A percentile compares a stretch with the other conserved stretches of the same genome.
Evolutionary conservation across 2,329 filamentous ascomycete genomes (phyloP).

Genomic region (Pseudocercospora eumusae): DNA sequence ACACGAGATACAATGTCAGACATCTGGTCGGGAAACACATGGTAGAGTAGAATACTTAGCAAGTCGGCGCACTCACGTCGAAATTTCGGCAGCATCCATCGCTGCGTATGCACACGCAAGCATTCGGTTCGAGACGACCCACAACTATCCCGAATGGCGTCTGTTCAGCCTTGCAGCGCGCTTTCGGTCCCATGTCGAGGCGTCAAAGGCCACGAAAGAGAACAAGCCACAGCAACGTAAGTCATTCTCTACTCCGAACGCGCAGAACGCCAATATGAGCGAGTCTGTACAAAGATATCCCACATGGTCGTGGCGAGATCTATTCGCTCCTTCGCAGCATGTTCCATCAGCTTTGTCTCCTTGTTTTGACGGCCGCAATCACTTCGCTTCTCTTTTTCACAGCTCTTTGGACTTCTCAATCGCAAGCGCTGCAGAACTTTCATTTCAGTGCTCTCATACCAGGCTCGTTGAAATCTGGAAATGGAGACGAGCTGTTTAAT

Average conservation of each 20-base stretch:
- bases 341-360: slow-evolving; percentile 8
- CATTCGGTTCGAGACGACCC: not conserved
- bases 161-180: not conserved
- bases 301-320: not conserved
- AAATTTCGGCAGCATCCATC: not conserved
- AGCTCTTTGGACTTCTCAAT: slow-evolving; percentile 9
- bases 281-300: not conserved
- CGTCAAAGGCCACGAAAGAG: not conserved
- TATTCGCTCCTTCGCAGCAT: slow-evolving; percentile 3
- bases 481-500: not conserved
- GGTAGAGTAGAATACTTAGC: no score
- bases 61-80: not conserved
- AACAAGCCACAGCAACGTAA: slow-evolving; percentile 2
- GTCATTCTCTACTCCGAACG: not conserved
- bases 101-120: not conserved
- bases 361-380: slow-evolving; percentile 14
- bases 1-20: not conserved
- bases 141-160: not conserved
- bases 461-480: not conserved
- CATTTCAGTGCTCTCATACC: not conserved
- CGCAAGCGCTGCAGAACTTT: not conserved
- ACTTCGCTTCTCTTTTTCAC: slow-evolving; percentile 10
- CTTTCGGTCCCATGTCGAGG: not conserved
- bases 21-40: not conserved
- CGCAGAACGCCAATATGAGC: not conserved